These are phyloP conservation scores for Erysimum pusillum DNA, from an alignment of 441 rosid species.

Conservation along the genomic window DNA sequence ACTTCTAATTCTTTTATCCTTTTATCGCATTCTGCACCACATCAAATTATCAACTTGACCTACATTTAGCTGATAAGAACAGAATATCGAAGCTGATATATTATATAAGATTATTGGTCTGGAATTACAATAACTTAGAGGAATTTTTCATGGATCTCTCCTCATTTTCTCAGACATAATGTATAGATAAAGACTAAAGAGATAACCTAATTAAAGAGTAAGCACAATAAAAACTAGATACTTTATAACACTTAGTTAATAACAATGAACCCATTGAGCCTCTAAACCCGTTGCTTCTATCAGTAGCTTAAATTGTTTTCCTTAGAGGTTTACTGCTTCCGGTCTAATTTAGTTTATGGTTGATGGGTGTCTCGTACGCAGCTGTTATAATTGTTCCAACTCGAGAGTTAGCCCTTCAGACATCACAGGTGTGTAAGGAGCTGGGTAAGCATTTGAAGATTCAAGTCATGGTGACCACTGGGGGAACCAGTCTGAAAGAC, in stretches of 20 bases:
- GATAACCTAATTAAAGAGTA: background rate
- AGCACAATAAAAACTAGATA: background rate
- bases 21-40: too few relatives aligned
- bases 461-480: slow-evolving; percentile 98
- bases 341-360: background rate
- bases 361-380: slow-evolving; percentile 47
- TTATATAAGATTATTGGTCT: background rate
- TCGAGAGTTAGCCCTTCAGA: slow-evolving; percentile 95
- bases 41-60: too few relatives aligned
- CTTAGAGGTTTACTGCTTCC: background rate
- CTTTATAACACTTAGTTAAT: background rate
- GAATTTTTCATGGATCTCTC: background rate
- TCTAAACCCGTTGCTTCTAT: background rate
- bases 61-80: background rate
- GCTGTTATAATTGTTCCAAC: slow-evolving; percentile 98
- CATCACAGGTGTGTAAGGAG: slow-evolving; percentile 99
- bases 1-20: too few relatives aligned
- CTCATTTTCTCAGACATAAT: background rate
- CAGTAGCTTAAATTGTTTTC: background rate
- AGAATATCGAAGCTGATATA: background rate
- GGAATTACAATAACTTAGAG: background rate
- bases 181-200: background rate
- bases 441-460: slow-evolving; percentile 93
- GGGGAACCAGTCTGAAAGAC: slow-evolving; percentile 98
- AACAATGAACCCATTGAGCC: background rate